Percentiles rank a stretch among this genome's conserved stretches.
Evolutionary conservation across 495 filamentous ascomycete species (phyloP).

Genomic region (Alectoria sarmentosa): DNA sequence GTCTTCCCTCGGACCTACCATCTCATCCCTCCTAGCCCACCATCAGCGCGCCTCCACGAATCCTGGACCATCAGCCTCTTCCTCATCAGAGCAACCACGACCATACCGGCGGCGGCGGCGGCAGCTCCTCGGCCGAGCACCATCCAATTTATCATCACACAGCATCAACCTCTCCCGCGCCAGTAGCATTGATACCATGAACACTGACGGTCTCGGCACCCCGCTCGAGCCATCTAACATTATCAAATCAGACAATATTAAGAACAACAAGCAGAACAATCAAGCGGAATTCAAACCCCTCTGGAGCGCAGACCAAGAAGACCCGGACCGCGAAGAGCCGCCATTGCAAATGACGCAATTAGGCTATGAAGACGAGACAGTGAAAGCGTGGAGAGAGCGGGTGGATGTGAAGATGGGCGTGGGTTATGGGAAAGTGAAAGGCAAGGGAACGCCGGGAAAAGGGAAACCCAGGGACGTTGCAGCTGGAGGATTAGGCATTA

Average conservation of each 20-base stretch:
- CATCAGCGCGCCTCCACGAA: slow-evolving; percentile 22
- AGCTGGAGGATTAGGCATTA: slow-evolving; percentile 16
- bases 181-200: slow-evolving; percentile 49
- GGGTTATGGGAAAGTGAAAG: slow-evolving; percentile 28
- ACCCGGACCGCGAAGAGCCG: slow-evolving; percentile 34
- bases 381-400: slow-evolving; percentile 42
- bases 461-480: slow-evolving; percentile 28
- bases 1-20: slow-evolving; percentile 20
- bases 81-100: slow-evolving; percentile 32
- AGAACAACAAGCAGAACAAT: slow-evolving; percentile 24
- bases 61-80: slow-evolving; percentile 15
- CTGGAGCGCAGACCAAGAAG: slow-evolving; percentile 20
- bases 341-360: slow-evolving; percentile 44
- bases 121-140: slow-evolving; percentile 42
- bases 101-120: slow-evolving; percentile 23
- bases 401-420: slow-evolving; percentile 41
- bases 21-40: slow-evolving; percentile 37
- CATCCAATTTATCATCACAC: slow-evolving; percentile 36
- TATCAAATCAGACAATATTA: slow-evolving; percentile 31
- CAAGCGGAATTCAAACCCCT: slow-evolving; percentile 3
- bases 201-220: slow-evolving; percentile 46
- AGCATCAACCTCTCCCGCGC: slow-evolving; percentile 35
- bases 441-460: slow-evolving; percentile 14
- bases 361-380: slow-evolving; percentile 48
- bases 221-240: slow-evolving; percentile 38